phyloP scores from a whole-genome alignment of 2,329 filamentous ascomycete genomes.

The Alternaria consortialis region DNA sequence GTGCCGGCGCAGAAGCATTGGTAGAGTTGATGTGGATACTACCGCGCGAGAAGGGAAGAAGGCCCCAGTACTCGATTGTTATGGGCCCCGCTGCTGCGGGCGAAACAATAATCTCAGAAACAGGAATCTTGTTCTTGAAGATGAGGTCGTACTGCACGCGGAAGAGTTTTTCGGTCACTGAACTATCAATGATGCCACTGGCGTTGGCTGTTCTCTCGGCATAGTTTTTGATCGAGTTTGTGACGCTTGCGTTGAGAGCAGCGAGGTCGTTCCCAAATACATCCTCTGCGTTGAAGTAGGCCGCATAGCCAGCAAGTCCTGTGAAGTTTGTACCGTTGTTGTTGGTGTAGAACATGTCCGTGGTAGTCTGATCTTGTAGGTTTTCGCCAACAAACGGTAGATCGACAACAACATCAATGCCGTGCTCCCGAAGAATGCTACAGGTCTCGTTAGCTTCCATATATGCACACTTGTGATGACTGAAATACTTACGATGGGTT shows the following conservation, averaged over 20 bases:
- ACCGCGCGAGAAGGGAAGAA: constrained; percentile 5
- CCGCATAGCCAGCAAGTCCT: background rate
- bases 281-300: background rate
- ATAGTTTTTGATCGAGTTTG: background rate
- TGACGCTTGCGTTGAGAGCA: background rate
- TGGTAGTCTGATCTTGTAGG: constrained; percentile 3
- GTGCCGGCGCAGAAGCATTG: background rate
- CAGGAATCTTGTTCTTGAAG: constrained; percentile 7
- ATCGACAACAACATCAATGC: constrained; percentile 1
- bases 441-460: background rate
- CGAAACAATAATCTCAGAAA: background rate
- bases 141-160: constrained; percentile 1
- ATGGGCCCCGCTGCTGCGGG: background rate
- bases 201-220: background rate
- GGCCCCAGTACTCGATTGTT: background rate
- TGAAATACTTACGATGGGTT: constrained; percentile 2
- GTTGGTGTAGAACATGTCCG: background rate
- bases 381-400: constrained; percentile 5
- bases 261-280: background rate
- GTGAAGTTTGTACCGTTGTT: constrained; percentile 6
- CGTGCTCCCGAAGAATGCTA: background rate
- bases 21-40: constrained; percentile 6
- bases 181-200: background rate
- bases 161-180: background rate
- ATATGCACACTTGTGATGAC: background rate